Conservation (phyloP, 108 stramenopile species). For the Fragilariopsis cylindrus region DNA sequence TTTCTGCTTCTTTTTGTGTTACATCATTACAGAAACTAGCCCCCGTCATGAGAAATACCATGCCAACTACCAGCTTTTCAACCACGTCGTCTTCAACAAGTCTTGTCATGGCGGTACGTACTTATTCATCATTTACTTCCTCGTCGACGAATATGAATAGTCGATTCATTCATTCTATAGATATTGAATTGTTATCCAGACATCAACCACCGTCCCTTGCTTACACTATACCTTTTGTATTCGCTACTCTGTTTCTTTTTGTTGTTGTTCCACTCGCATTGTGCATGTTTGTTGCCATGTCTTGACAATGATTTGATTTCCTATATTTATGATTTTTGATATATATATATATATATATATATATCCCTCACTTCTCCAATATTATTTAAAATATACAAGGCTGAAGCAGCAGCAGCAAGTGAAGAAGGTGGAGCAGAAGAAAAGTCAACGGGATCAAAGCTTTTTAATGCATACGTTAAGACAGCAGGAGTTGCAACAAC, state of each 20-base stretch:
- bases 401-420: neutral
- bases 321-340: too few relatives aligned
- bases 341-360: too few relatives aligned
- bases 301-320: too few relatives aligned
- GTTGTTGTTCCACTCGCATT: too few relatives aligned
- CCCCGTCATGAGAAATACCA: neutral
- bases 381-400: too few relatives aligned
- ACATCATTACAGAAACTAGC: neutral
- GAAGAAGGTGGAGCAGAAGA: constrained; percentile 1
- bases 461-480: constrained; percentile 86
- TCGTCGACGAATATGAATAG: neutral
- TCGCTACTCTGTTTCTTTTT: too few relatives aligned
- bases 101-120: constrained; percentile 19
- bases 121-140: constrained; percentile 4
- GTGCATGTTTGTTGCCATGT: too few relatives aligned
- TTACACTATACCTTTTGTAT: too few relatives aligned
- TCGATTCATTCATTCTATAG: too few relatives aligned
- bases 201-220: too few relatives aligned
- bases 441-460: constrained; percentile 45
- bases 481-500: constrained; percentile 84
- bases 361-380: too few relatives aligned
- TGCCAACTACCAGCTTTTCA: neutral
- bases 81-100: neutral
- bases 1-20: neutral
- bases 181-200: too few relatives aligned